Evolutionary conservation across 495 filamentous ascomycete species (phyloP), one percentile per base, ranked within the genome.

Genomic region (Penicillium egyptiacum): DNA sequence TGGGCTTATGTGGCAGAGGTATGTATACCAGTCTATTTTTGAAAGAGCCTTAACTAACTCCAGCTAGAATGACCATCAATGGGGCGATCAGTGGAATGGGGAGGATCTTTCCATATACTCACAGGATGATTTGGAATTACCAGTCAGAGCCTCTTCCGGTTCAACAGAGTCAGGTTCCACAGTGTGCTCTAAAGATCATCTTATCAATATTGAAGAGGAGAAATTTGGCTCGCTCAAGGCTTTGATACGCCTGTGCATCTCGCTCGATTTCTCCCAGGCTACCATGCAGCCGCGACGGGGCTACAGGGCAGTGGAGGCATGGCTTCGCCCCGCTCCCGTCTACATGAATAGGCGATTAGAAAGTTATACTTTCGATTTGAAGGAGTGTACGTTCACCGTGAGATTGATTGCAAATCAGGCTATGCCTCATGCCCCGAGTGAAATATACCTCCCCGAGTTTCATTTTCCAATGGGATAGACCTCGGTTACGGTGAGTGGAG

Each of bases 1-100:
- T 98, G 94, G 94, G 73, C 90, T 1, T 98, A 98, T 69, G 83
- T 84, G 47, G 81, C 83, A 33, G 82, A 80, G 70, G 89, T 90
- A 79, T 53, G 78, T 64, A 69, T 60, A 2, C 5, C 4, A 0
- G 33, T 17, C 42, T 47, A 16, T 5, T 26, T 23, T 9, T 17
- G n/a, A 1, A 4, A 20, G 40, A 16, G 3, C 19, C 5, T n/a
- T n/a, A n/a, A 41, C 55, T 59, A n/a, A 61, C 28, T 54, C 46
- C 45, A 44, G 56, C 8, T 41, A 89, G 80, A 98, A 97, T 69
- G 86, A 87, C 53, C 94, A 98, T 61, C 78, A 88, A 65, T 89
- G 89, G 78, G 95, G 94, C 30, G 94, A 98, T 65, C 85, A 90
- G 41, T 98, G 94, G 94, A 98, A 98, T 59, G 94, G 94, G 31